A percentile compares a stretch with the other conserved stretches of the same genome.
Conservation (phyloP, 768 basidiomycete genomes). For the Boletellus emodensis region DNA sequence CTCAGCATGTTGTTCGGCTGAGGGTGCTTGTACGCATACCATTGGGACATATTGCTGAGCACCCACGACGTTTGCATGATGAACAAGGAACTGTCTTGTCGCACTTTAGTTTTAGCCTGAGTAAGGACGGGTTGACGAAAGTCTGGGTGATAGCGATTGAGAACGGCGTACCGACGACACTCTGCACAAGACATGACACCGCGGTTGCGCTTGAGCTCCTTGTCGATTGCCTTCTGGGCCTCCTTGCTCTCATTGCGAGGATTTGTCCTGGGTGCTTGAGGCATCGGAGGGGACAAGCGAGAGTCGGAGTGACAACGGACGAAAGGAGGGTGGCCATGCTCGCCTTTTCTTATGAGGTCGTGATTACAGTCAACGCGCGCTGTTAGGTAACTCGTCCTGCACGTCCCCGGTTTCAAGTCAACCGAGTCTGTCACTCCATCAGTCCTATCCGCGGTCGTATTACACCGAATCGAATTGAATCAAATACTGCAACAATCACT, state of each 20-base stretch:
- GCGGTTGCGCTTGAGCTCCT: conserved; percentile 61
- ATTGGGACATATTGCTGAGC: conserved; percentile 75
- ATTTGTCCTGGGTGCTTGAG: conserved; percentile 48
- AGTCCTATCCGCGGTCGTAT: too few relatives aligned
- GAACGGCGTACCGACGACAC: conserved; percentile 48
- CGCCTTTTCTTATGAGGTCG: background rate
- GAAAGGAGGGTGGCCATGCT: conserved; percentile 1
- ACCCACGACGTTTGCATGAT: conserved; percentile 68
- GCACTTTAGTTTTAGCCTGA: conserved; percentile 66
- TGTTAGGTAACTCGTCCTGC: background rate
- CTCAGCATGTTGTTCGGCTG: background rate
- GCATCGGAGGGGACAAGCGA: conserved; percentile 33
- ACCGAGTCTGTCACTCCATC: too few relatives aligned
- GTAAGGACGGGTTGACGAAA: background rate
- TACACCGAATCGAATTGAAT: too few relatives aligned
- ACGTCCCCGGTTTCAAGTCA: too few relatives aligned
- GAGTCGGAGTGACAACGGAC: background rate
- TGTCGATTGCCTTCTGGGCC: conserved; percentile 52
- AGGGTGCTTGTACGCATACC: conserved; percentile 25
- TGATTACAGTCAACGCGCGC: background rate
- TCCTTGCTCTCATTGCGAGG: conserved; percentile 31
- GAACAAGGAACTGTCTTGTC: conserved; percentile 62
- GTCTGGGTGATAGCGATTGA: background rate
- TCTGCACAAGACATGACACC: conserved; percentile 56
- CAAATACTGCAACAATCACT: too few relatives aligned